Base-by-base conservation (phyloP, 1,284 basidiomycete species). In the Agroathelia rolfsii region DNA sequence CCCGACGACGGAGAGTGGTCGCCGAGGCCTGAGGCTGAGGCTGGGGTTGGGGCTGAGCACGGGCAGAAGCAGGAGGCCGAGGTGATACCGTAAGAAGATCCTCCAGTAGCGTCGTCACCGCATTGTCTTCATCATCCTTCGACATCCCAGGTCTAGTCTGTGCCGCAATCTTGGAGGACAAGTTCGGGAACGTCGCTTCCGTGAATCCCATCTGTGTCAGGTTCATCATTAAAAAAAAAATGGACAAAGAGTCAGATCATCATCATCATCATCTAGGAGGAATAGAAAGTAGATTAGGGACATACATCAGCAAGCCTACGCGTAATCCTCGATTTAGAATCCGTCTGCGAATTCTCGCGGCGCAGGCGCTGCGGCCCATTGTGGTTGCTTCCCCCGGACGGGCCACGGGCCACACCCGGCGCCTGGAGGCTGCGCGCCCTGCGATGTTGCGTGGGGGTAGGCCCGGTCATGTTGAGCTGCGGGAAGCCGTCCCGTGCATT, bases 141-240 rank as follows among this genome's bases (percentile, higher is more conserved):
- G 40, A 43, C 25, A 51, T 37, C 23, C 45, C 33, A 30, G 41
- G 38, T 27, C 40, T n/a, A 18, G 53, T 56, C 10, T 62, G 39
- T 10, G 51, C 39, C 19, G 60, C 60, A 36, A 83, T 65, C 49
- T 70, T 71, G 2, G 51, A 50, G 9, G 57, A 51, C 40, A 83
- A 50, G 24, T 58, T 59, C 13, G 78, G 72, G 48, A 73, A 66
- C 15, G 60, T 56, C 24, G 49, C 51, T 35, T 73, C 59, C 9
- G 69, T 72, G 46, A 84, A 80, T 9, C 81, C 80, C 79, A 84
- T 83, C 78, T 84, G 38, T 3, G 44, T 35, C 22, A 35, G 34
- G 20, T 21, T 30, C 6, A 32, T 52, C 20, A 52, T 31, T 30
- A 30, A 19, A 29, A 22, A 15, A 30, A 20, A n/a, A 4, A 25